Conservation (phyloP, 305 asterid genomes). For the Ajuga reptans region DNA sequence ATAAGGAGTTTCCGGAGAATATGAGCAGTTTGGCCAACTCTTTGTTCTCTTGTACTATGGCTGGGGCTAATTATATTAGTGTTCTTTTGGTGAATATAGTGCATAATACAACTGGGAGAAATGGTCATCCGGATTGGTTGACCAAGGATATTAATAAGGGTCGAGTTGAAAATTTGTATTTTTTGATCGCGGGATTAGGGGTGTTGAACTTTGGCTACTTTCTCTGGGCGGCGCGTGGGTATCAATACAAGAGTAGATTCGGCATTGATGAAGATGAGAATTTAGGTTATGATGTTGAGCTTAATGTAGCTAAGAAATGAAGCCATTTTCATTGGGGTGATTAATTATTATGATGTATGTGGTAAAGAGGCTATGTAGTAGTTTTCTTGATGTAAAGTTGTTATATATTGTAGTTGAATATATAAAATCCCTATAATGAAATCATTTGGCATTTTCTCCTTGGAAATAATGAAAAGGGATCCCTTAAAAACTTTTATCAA, state of each 20-base stretch:
- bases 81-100: conserved; percentile 48
- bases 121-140: conserved; percentile 68
- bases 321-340: not conserved
- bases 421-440: not conserved
- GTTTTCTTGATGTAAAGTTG: not conserved
- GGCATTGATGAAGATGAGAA: conserved; percentile 27
- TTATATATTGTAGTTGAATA: not conserved
- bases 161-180: conserved; percentile 52
- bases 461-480: too few relatives aligned
- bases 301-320: conserved; percentile 31
- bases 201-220: conserved; percentile 55
- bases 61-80: conserved; percentile 64
- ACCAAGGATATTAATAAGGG: conserved; percentile 57
- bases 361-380: not conserved
- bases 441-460: not conserved
- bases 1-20: conserved; percentile 74
- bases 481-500: too few relatives aligned
- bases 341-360: too few relatives aligned
- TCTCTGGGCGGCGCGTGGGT: conserved; percentile 41
- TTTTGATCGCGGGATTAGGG: conserved; percentile 55
- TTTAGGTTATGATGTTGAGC: conserved; percentile 34
- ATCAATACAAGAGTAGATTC: conserved; percentile 49
- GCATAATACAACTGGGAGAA: conserved; percentile 46
- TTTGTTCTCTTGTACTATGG: conserved; percentile 51
- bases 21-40: conserved; percentile 85